phyloP scores from a whole-genome alignment of 225 moss, liverwort and hornwort species.

The Pseudoscleropodium purum region DNA sequence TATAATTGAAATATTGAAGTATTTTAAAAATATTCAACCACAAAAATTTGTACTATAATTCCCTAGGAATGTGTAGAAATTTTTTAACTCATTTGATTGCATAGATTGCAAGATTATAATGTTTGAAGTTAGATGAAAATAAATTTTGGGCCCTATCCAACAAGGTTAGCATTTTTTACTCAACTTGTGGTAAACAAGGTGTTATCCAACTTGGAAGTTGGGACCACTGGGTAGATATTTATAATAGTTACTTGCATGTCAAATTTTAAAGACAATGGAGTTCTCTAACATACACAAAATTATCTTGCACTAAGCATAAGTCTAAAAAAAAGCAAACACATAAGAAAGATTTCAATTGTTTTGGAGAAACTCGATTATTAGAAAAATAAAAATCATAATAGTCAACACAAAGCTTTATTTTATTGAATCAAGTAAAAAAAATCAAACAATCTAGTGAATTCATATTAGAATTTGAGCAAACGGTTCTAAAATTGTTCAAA shows the following conservation, averaged over 20 bases:
- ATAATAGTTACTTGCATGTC: too few relatives aligned
- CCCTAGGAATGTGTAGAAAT: background rate
- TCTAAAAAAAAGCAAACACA: fast-evolving
- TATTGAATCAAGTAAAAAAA: background rate
- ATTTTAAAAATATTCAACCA: background rate
- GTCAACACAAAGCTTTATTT: background rate
- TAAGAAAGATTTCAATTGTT: background rate
- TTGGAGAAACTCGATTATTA: background rate
- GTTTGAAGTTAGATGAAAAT: background rate
- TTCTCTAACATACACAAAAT: fast-evolving
- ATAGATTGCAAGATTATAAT: background rate
- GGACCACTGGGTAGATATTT: too few relatives aligned
- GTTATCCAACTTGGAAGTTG: background rate
- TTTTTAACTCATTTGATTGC: background rate
- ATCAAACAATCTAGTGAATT: fast-evolving
- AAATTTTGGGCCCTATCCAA: background rate
- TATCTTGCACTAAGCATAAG: fast-evolving
- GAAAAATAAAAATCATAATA: background rate
- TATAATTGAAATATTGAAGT: background rate
- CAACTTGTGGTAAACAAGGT: background rate
- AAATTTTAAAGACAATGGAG: background rate
- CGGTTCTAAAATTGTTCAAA: background rate
- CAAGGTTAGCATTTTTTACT: background rate
- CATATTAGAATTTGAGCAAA: background rate
- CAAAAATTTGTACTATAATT: background rate